Percentiles rank a stretch among this genome's conserved stretches.
phyloP scores from a whole-genome alignment of 2,329 filamentous ascomycete species.

The Thielaviopsis euricoi region DNA sequence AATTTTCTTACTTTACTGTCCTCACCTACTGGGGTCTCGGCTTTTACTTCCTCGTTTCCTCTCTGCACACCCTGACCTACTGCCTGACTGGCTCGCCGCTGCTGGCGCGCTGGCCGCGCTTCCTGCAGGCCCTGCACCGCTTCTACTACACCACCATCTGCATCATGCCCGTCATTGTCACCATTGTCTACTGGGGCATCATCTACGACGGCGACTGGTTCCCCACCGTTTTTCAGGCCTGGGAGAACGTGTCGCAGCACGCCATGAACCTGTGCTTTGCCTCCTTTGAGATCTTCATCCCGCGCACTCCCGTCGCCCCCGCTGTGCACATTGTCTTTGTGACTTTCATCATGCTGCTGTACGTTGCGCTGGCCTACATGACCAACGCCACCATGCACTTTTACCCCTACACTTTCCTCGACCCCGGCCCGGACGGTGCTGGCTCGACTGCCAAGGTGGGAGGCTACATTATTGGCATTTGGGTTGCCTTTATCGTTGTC shows the following conservation, averaged over 20 bases:
- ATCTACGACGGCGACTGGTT: slow-evolving; percentile 39
- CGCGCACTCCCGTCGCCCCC: slow-evolving; percentile 42
- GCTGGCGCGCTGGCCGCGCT: slow-evolving; percentile 41
- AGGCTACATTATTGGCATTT: slow-evolving; percentile 46
- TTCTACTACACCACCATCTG: slow-evolving; percentile 47
- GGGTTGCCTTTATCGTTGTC: slow-evolving; percentile 33
- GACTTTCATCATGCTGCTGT: slow-evolving; percentile 52
- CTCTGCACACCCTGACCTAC: slow-evolving; percentile 55
- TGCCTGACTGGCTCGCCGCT: slow-evolving; percentile 34
- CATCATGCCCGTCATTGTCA: slow-evolving; percentile 51
- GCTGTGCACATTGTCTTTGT: slow-evolving; percentile 52
- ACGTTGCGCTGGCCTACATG: slow-evolving; percentile 58
- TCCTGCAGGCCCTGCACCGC: slow-evolving; percentile 47
- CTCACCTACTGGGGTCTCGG: slow-evolving; percentile 69
- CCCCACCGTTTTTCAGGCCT: slow-evolving; percentile 32
- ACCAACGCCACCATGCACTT: slow-evolving; percentile 52
- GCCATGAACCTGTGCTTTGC: slow-evolving; percentile 57
- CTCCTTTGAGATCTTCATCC: slow-evolving; percentile 56
- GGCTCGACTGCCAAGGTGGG: slow-evolving; percentile 34
- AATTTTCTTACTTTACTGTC: slow-evolving; percentile 71
- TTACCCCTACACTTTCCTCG: slow-evolving; percentile 67
- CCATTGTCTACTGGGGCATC: slow-evolving; percentile 52
- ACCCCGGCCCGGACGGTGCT: slow-evolving; percentile 33
- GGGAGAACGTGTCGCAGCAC: slow-evolving; percentile 58
- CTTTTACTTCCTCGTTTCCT: slow-evolving; percentile 58